These are phyloP conservation scores for Lagenidium giganteum DNA, from an alignment of 352 stramenopile genomes.

Conservation along the genomic window DNA sequence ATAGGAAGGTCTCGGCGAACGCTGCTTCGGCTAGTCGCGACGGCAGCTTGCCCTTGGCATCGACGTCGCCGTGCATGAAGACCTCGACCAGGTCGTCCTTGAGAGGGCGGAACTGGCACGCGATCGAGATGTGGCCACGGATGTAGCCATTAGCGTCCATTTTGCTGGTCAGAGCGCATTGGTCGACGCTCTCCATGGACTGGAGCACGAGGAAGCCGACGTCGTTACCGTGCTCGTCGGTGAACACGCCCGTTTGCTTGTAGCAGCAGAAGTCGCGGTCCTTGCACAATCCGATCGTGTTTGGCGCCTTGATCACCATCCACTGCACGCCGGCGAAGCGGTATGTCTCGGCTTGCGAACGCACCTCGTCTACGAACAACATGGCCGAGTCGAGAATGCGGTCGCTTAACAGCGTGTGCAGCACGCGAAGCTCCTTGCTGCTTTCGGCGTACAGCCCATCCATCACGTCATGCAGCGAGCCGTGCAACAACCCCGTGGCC, in stretches of 20 bases:
- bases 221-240: conserved; percentile 55
- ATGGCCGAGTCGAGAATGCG: conserved; percentile 52
- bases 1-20: conserved; percentile 54
- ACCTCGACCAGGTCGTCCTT: conserved; percentile 57
- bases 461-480: conserved; percentile 63
- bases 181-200: conserved; percentile 39
- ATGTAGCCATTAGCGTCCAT: conserved; percentile 17
- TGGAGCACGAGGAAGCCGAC: conserved; percentile 66
- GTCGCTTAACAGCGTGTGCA: conserved; percentile 55
- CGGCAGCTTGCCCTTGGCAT: conserved; percentile 45
- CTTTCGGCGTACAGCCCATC: conserved; percentile 75
- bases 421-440: conserved; percentile 52
- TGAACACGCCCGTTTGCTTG: conserved; percentile 39
- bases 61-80: conserved; percentile 64
- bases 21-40: conserved; percentile 44
- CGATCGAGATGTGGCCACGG: conserved; percentile 58
- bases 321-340: conserved; percentile 75
- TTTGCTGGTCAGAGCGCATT: background rate
- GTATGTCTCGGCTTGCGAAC: conserved; percentile 48
- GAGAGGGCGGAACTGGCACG: conserved; percentile 51
- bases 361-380: conserved; percentile 62
- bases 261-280: conserved; percentile 73
- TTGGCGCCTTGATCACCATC: conserved; percentile 51
- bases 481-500: conserved; percentile 54
- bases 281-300: conserved; percentile 44